Conservation (phyloP, 441 rosid species). For the Populus trichocarpa region DNA sequence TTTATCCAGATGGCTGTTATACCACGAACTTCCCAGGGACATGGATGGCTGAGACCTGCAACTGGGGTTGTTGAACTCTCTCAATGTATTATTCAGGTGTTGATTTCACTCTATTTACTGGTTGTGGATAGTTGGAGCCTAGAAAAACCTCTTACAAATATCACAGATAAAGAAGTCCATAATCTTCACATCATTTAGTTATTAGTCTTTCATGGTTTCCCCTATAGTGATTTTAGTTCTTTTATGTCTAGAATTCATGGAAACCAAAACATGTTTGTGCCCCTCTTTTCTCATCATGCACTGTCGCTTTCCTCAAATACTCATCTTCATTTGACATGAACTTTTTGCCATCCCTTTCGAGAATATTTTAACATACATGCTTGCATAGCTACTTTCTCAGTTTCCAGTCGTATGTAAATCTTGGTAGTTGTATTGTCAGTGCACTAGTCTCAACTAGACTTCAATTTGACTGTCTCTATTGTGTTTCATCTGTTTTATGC, state of each 20-base stretch:
- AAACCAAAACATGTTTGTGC: neutral
- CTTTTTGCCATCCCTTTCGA: neutral
- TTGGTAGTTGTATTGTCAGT: neutral
- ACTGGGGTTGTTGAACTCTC: constrained; percentile 90
- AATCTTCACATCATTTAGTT: neutral
- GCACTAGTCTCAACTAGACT: neutral
- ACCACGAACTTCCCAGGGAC: constrained; percentile 86
- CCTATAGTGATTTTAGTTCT: neutral
- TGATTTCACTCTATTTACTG: neutral
- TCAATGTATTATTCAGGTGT: constrained; percentile 93
- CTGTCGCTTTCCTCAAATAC: neutral
- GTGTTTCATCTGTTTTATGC: neutral
- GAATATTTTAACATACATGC: neutral
- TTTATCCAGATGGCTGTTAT: constrained; percentile 80
- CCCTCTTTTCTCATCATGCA: neutral
- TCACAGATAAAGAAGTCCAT: neutral
- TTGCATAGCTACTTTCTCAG: neutral
- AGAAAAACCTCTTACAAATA: neutral
- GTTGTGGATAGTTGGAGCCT: neutral
- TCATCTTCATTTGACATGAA: neutral
- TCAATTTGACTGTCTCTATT: neutral
- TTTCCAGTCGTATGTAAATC: neutral
- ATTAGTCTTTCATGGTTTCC: neutral
- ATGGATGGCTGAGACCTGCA: constrained; percentile 99
- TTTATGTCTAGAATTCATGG: neutral